Base-by-base conservation (phyloP, 2,329 filamentous ascomycete species). In the Ophiosphaerella herpotricha region DNA sequence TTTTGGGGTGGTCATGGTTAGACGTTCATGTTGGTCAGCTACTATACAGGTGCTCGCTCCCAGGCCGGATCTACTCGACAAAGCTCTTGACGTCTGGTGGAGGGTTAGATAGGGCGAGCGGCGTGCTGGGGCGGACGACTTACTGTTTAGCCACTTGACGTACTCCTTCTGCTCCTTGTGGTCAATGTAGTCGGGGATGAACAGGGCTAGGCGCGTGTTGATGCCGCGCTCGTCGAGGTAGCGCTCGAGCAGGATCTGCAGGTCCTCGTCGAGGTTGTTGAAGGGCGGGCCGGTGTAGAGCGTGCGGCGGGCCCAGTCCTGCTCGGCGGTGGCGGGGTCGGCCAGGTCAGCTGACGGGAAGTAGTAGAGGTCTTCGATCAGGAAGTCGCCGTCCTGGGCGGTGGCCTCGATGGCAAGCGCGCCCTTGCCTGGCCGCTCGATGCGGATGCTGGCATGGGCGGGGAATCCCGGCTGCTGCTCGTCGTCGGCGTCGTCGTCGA, bases 81-180 rank as follows among this genome's bases (percentile, higher is more conserved):
- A 97, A 97, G 57, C 77, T 79, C 85, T 93, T 94, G 76, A 97
- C 83, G 71, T 89, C 89, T 83, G 52, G 38, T 24, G n/a, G 11
- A 32, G 14, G 11, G 52, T 71, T 63, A 71, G 64, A 33, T 37
- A 57, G 7, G 14, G 21, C 2, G 8, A 7, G n/a, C 11, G 7
- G 26, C 29, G 5, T 14, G 26, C 23, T 35, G 5, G 26, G 35
- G 36, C 12, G 9, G 6, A 23, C 13, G 7, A 69, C 68, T 61
- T 59, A 71, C 66, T 85, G 75, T 86, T 83, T 74, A 99, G 80
- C 94, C 95, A 99, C 60, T 83, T 79, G 55, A 95, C 79, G 76
- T 99, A 99, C 82, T 99, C 94, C 78, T 86, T 89, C 85, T 97
- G 93, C 85, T 99, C 94, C 87, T 99, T 99, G 77, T 89, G 85